These are phyloP conservation scores for Aquilaria agallochum DNA, from an alignment of 441 rosid genomes.

Conservation along the genomic window DNA sequence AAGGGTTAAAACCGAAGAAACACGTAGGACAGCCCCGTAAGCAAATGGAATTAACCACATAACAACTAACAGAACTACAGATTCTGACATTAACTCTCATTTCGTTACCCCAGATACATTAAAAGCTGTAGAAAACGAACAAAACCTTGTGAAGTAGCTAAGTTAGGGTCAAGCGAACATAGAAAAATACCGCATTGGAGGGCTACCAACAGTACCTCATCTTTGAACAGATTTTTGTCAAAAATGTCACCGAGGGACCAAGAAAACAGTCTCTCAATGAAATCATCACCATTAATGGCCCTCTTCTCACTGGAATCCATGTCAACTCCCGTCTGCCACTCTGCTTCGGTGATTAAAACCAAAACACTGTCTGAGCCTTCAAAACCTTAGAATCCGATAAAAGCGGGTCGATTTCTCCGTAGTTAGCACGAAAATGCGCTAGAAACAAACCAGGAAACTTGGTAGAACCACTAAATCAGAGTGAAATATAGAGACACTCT, in stretches of 20 bases:
- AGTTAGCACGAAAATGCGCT: background rate
- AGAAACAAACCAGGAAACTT: slow-evolving; percentile 3
- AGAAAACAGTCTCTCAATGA: slow-evolving; percentile 19
- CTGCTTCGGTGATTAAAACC: slow-evolving; percentile 5
- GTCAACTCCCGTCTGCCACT: background rate
- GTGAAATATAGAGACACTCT: too few relatives aligned
- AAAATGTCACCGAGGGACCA: slow-evolving; percentile 29
- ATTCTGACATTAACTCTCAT: too few relatives aligned
- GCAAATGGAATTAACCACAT: background rate
- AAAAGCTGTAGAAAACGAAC: background rate
- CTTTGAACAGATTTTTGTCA: slow-evolving; percentile 18
- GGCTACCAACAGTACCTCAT: slow-evolving; percentile 15
- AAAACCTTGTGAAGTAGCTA: too few relatives aligned
- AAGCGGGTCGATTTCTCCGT: slow-evolving; percentile 3
- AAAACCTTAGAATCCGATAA: background rate
- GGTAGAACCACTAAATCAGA: too few relatives aligned
- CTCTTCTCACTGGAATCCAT: background rate
- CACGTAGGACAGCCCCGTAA: background rate
- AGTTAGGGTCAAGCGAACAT: too few relatives aligned
- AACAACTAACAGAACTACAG: background rate
- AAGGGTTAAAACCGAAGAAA: background rate
- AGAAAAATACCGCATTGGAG: too few relatives aligned
- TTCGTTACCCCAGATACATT: too few relatives aligned
- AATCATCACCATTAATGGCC: background rate
- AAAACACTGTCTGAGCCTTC: background rate